Evolutionary conservation across 176 grass and related monocot genomes (phyloP).

Genomic region (Aegilops speltoides): DNA sequence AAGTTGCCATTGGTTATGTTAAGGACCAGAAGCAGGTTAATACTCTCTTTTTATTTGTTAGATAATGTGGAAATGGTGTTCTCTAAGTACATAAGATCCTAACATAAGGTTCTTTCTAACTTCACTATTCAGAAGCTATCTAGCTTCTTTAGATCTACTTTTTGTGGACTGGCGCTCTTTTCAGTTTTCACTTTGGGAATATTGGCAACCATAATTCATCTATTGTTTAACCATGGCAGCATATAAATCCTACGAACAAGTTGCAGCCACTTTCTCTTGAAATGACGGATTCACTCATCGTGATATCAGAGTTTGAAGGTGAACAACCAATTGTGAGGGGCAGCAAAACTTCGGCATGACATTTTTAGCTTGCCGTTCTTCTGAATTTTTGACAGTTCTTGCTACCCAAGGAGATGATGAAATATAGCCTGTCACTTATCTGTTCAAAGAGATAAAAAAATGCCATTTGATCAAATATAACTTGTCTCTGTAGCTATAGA

Average conservation of each 20-base stretch:
- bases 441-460: background rate
- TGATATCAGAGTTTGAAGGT: constrained; percentile 90
- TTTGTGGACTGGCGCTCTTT: constrained; percentile 12
- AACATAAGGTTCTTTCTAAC: background rate
- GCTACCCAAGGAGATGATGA: constrained; percentile 26
- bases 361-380: background rate
- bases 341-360: background rate
- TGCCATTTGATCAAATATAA: background rate
- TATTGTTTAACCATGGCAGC: constrained; percentile 47
- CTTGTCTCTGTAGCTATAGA: constrained; percentile 17
- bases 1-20: constrained; percentile 92
- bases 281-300: constrained; percentile 82
- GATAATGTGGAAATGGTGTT: constrained; percentile 17
- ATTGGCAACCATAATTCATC: constrained; percentile 4
- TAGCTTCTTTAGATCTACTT: constrained; percentile 5
- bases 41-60: constrained; percentile 16
- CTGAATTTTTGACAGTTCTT: background rate
- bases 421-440: constrained; percentile 5
- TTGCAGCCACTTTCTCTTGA: constrained; percentile 67
- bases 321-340: constrained; percentile 44
- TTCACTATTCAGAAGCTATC: constrained; percentile 1
- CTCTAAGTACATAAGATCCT: background rate
- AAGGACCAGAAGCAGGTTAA: constrained; percentile 82
- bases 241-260: constrained; percentile 88
- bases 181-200: constrained; percentile 15